Evolutionary conservation across 768 basidiomycete genomes (phyloP).

Genomic region (Collybia sp.): DNA sequence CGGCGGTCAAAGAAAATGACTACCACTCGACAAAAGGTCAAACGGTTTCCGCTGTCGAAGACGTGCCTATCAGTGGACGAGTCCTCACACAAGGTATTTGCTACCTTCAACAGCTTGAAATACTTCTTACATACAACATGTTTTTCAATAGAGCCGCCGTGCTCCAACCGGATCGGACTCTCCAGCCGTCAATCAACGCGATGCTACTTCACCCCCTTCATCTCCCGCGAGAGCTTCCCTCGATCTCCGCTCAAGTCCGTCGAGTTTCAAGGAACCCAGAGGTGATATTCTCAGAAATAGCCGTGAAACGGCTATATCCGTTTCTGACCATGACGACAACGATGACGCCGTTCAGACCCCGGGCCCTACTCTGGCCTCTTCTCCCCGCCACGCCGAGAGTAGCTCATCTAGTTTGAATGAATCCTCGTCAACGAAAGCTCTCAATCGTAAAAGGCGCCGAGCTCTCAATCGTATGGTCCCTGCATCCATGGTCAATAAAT

Average conservation of each 20-base stretch:
- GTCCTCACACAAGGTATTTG: no score
- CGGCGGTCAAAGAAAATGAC: slow-evolving; percentile 12
- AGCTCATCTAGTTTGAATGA: neutral
- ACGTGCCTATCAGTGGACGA: neutral
- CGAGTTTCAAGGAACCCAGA: no score
- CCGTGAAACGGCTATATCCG: slow-evolving; percentile 1
- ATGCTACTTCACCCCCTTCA: no score
- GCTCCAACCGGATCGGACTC: no score
- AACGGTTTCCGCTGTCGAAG: neutral
- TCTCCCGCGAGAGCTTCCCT: no score
- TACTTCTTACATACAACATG: no score
- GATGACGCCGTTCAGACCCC: neutral
- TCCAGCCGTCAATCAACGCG: no score
- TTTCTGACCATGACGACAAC: slow-evolving; percentile 7
- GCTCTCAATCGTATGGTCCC: slow-evolving; percentile 50
- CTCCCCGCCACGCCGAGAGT: neutral
- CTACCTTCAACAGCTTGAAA: no score
- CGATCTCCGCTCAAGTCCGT: no score
- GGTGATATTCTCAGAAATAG: neutral
- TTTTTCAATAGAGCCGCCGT: no score
- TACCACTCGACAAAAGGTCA: slow-evolving; percentile 11
- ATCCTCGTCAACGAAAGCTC: neutral
- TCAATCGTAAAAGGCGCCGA: slow-evolving; percentile 30
- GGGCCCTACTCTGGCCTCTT: neutral
- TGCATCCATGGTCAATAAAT: slow-evolving; percentile 39